Evolutionary conservation across 2,329 filamentous ascomycete genomes (phyloP), one percentile per base, ranked within the genome.

Genomic region (Fusarium sp.): DNA sequence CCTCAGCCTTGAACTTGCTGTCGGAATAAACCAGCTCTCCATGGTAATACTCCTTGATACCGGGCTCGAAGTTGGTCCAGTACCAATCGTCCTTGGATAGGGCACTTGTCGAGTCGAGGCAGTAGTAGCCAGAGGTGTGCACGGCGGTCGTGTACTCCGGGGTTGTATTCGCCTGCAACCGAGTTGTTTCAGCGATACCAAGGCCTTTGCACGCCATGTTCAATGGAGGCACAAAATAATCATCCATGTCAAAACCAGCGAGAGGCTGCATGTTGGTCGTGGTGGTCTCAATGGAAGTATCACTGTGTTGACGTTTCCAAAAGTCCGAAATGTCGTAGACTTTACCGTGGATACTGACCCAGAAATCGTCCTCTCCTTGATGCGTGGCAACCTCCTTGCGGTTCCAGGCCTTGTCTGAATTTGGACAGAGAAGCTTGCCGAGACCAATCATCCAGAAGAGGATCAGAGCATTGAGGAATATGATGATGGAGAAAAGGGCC

Each of bases 241-340:
- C 87, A 75, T 96, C 93, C 75, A 99, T 85, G 76, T 95, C 91
- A 76, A 90, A 79, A 27, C 96, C 96, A 40, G 91, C 94, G 73
- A 98, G 92, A 3, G 90, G 91, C 72, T 90, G 79, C 96, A 99
- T 98, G 64, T 86, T 83, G 2, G 87, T 84, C 4, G 84, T 86
- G 1, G 87, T 88, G 0, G 91, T 92, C 67, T 92, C 86, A 58
- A 89, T 90, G 56, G 82, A 83, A 0, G 77, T 91, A 78, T 97
- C 94, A 80, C 94, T 96, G 85, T 99, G 96, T 66, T 97, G 90
- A 20, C 89, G 84, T 79, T 89, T 94, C 91, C 93, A 98, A 82
- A 97, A 99, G 64, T 95, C 93, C 62, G 92, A 90, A 45, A 99
- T 90, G 78, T 99, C 96, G 83, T 98, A 99, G 34, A 98, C 96